Base-by-base conservation (phyloP, 164 flowering plant species). In the Macadamia tetraphylla region DNA sequence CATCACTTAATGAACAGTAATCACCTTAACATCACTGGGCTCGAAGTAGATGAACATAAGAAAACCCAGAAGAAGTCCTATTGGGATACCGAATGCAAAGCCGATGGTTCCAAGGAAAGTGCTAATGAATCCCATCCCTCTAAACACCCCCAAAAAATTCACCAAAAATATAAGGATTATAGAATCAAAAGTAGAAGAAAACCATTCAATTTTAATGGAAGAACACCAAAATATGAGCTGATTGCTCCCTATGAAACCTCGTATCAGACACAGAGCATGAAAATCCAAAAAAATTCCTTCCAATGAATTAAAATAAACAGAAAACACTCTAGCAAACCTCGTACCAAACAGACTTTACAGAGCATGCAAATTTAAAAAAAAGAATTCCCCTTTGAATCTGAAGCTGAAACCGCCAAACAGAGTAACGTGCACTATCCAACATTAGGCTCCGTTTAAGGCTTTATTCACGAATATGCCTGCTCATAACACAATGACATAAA, bases 1-100 rank as follows among this genome's bases (percentile, higher is more conserved):
- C 48, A 44, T 2, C 42, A 60, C 7, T 30, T 23, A 42, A 32
- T 29, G 10, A 43, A 31, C 29, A 32, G 5, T 62, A 3, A 15
- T 56, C 66, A 80, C 88, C 86, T 82, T 64, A 1, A 79, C 81
- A 55, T 82, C 73, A 52, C 61, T 74, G 42, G 85, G 72, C 51
- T 81, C 71, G 51, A 17, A 32, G 75, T 77, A 81, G 67, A 84
- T 79, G 76, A 84, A 84, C 18, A 84, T 44, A 67, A 79, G 78
- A 73, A 73, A 84, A 1, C 88, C 88, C 17, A 81, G 63, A n/a
- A 82, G 69, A 60, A 84, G 69, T 55, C 88, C 88, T 43, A 82
- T 29, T 1, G 75, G 60, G 29, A 75, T 57, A 51, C 88, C 88
- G 11, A 82, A 15, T 59, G 82, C 84, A 66, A 84, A 84, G 43